A percentile compares a stretch with the other conserved stretches of the same genome.
Conservation (phyloP, 495 filamentous ascomycete species). For the Clavariopsis aquatica region DNA sequence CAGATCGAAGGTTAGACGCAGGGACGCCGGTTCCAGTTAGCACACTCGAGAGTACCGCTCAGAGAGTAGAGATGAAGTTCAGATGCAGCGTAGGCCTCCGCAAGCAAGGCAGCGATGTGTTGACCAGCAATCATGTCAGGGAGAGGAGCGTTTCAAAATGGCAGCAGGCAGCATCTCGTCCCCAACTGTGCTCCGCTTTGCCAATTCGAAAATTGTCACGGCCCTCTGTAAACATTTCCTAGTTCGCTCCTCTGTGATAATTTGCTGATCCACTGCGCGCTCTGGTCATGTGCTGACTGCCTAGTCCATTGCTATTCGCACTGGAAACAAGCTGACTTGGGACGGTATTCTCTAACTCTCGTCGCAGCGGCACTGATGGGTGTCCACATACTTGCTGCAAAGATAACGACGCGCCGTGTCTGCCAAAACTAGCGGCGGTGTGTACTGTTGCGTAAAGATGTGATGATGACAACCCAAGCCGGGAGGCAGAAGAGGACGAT, state of each 20-base stretch:
- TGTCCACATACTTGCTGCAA: background rate
- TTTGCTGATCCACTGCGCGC: background rate
- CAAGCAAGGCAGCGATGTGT: background rate
- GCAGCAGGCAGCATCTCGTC: background rate
- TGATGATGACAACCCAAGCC: slow-evolving; percentile 8
- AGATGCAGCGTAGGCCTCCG: background rate
- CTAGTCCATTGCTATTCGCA: background rate
- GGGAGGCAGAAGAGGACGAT: slow-evolving; percentile 2
- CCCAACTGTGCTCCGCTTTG: background rate
- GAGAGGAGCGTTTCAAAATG: background rate
- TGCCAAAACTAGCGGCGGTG: slow-evolving; percentile 12
- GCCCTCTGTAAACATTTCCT: background rate
- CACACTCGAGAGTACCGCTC: background rate
- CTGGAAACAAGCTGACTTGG: background rate
- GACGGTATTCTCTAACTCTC: slow-evolving; percentile 8
- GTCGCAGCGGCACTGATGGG: slow-evolving; percentile 5
- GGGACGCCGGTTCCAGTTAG: background rate
- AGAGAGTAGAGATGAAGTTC: background rate
- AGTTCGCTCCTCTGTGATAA: background rate
- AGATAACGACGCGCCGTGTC: background rate
- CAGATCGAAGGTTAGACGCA: background rate
- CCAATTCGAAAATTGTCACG: background rate
- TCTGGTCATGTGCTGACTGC: background rate
- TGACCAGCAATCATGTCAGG: background rate
- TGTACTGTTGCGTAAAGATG: background rate